Base-by-base conservation (phyloP, 495 filamentous ascomycete genomes). In the Hypoxylon intermedium region DNA sequence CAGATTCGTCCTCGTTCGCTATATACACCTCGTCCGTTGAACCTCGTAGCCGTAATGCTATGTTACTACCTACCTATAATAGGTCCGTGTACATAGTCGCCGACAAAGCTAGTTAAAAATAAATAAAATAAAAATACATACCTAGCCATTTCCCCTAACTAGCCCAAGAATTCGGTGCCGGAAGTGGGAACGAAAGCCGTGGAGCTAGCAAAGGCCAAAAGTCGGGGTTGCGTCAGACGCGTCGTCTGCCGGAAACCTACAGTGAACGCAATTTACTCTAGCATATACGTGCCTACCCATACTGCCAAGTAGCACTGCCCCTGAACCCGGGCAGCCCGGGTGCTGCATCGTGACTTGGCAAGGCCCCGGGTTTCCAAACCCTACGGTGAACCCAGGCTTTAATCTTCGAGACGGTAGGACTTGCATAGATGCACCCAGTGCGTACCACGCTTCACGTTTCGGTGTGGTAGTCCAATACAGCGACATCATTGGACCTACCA, bases 221-320 rank as follows among this genome's bases (percentile, higher is more conserved):
- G 30, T 58, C 37, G 24, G 55, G 46, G 45, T 51, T 44, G 30
- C 38, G 38, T 49, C 53, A 19, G 26, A 23, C 30, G 12, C 31
- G 12, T 34, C 43, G 13, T 47, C 31, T 56, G 16, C 43, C 53
- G 53, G 53, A 23, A 24, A 49, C 46, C 30, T 48, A 53, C 50
- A 38, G 3, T 26, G 24, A 26, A 26, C 24, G 24, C 24, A 26
- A 26, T 7, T 26, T 7, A 26, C 24, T 38, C 5, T 4, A 4
- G 9, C 13, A 38, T 3, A 18, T 38, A 38, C 12, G 36, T 38
- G 9, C 13, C 15, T 3, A 18, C 18, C 15, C 12, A 13, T 38
- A 38, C 54, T 19, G 45, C 54, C 46, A 50, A 58, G 54, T 43
- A 26, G 56, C 56, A 59, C 56, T 9, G 56, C 56, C 56, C 47